Percentiles rank a stretch among this genome's conserved stretches.
These are phyloP conservation scores for Globisporangium takayamanum DNA, from an alignment of 352 stramenopile genomes.

Conservation along the genomic window DNA sequence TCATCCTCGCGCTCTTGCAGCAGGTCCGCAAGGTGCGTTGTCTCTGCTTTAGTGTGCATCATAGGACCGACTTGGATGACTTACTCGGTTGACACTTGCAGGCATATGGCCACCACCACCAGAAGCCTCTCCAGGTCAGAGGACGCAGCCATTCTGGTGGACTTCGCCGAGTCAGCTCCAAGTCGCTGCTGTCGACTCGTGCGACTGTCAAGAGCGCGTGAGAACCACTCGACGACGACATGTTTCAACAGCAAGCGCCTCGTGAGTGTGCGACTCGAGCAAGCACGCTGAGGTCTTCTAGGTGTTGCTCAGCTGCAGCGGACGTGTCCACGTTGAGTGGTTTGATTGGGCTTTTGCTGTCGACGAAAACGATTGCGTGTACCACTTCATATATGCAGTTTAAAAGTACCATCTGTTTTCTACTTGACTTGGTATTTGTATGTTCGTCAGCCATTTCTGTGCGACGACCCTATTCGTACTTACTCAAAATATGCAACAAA, in stretches of 20 bases:
- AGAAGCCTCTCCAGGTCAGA: not conserved
- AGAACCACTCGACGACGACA: not conserved
- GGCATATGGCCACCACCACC: not conserved
- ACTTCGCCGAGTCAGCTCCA: too few species aligned
- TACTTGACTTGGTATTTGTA: not conserved
- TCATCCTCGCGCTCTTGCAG: conserved; percentile 35
- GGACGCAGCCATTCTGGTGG: not conserved
- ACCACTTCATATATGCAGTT: not conserved
- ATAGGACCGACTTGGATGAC: not conserved
- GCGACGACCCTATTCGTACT: not conserved
- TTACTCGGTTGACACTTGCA: not conserved
- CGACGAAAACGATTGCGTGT: not conserved
- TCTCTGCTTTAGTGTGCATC: not conserved
- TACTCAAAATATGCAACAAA: not conserved
- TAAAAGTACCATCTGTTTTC: not conserved
- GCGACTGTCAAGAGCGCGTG: not conserved
- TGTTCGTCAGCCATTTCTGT: not conserved
- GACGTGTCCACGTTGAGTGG: not conserved
- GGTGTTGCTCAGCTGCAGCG: too few species aligned
- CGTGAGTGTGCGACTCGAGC: too few species aligned
- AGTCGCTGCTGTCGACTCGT: not conserved
- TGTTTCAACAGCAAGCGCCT: not conserved
- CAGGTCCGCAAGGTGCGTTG: conserved; percentile 37
- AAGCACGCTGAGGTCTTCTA: too few species aligned
- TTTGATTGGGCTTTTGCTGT: not conserved